Percentiles rank a stretch among this genome's conserved stretches.
phyloP scores from a whole-genome alignment of 805 yeast species.

The Schwanniomyces polymorphus region DNA sequence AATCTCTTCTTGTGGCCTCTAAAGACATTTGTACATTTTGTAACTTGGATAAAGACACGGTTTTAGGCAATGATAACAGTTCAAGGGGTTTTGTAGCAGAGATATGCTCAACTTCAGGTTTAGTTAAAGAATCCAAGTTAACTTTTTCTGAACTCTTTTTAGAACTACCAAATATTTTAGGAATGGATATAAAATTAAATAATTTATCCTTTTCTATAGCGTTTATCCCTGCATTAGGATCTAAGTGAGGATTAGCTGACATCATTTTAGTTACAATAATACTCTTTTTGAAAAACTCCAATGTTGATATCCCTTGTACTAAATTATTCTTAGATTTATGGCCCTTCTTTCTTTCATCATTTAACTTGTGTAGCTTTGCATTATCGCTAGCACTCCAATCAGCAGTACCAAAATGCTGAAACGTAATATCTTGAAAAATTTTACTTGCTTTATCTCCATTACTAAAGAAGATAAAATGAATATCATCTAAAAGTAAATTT shows the following conservation, averaged over 20 bases:
- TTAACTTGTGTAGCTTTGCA: not conserved
- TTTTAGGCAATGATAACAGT: constrained; percentile 27
- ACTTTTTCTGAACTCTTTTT: constrained; percentile 7
- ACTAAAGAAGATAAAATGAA: constrained; percentile 66
- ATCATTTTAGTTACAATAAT: not conserved
- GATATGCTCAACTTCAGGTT: not conserved
- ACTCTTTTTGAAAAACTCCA: constrained; percentile 4
- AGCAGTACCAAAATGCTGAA: constrained; percentile 4
- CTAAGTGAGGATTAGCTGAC: not conserved
- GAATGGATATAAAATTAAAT: constrained; percentile 11
- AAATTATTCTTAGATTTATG: not conserved
- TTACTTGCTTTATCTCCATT: constrained; percentile 44
- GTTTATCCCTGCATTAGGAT: not conserved
- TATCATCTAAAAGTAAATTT: constrained; percentile 62
- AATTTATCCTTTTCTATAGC: not conserved
- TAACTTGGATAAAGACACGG: constrained; percentile 30
- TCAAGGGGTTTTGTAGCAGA: constrained; percentile 2
- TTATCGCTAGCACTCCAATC: not conserved
- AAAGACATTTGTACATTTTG: constrained; percentile 33
- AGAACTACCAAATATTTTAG: constrained; percentile 16
- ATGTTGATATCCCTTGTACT: constrained; percentile 12
- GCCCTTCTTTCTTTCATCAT: constrained; percentile 1
- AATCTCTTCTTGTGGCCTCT: constrained; percentile 23
- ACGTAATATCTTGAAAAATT: constrained; percentile 32
- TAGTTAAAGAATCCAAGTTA: not conserved